Base-by-base conservation (phyloP, 345 rosid species). In the Brassica carinata region DNA sequence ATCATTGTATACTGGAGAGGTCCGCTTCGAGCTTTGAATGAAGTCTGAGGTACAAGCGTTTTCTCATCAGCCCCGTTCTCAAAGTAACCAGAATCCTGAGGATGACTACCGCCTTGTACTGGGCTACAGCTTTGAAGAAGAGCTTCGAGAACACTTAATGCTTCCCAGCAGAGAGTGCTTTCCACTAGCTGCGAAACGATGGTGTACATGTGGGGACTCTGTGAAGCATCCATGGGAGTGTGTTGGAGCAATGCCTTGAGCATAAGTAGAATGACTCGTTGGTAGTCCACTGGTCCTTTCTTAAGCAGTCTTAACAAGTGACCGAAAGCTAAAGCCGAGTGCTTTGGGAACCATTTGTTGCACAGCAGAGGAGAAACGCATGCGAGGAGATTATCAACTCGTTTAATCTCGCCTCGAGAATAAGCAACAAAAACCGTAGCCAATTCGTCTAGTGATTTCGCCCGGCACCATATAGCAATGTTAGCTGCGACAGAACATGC, bases 171-270 rank as follows among this genome's bases (percentile, higher is more conserved):
- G 83, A 96, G 68, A 3, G 97, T 88, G 86, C 98, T 96, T 87
- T 96, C 99, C 14, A 93, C 97, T 73, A 96, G 85, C 86, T 96
- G 99, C 14, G 97, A 96, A 66, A 96, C 99, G 15, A 96, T 89
- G 5, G 98, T 93, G 77, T 96, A 96, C 99, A 93, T 96, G 83
- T 91, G 96, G 0, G 99, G 98, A 77, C 97, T 93, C 77, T 93
- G 99, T 34, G 99, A 89, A 72, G 98, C 91, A 76, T 93, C 99
- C 97, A 92, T 91, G 64, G 98, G 97, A 64, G 99, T 93, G 85
- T 93, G 98, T 88, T 91, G 97, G 69, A 96, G 97, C 69, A 96
- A 74, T 61, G 97, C 98, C 89, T 96, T 96, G 63, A 96, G 94
- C 91, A 93, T 86, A 75, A 96, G 94, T 77, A 96, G 83, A 62